These are phyloP conservation scores for Hemileccinum hortonii DNA, from an alignment of 1,284 basidiomycete genomes.

Conservation along the genomic window DNA sequence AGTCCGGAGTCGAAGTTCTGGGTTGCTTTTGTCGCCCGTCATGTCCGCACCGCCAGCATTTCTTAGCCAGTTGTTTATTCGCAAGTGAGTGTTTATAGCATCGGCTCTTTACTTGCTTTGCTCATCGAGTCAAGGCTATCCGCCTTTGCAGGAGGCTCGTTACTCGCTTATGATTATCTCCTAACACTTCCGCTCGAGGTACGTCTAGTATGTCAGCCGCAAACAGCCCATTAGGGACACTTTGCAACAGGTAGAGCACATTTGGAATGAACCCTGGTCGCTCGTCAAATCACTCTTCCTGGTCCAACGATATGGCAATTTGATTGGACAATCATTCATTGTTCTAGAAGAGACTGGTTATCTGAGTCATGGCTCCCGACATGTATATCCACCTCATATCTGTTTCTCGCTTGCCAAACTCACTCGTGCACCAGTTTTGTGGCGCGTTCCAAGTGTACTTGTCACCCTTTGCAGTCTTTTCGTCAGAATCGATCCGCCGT, in stretches of 20 bases:
- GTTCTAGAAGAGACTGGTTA: constrained; percentile 23
- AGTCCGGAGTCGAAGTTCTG: no score
- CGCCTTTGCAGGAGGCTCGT: constrained; percentile 1
- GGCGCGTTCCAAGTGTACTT: constrained; percentile 2
- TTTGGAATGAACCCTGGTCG: constrained; percentile 22
- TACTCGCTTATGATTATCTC: constrained; percentile 7
- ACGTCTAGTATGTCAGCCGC: not conserved
- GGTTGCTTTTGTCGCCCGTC: no score
- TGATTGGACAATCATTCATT: constrained; percentile 23
- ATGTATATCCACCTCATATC: constrained; percentile 6
- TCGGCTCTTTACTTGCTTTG: not conserved
- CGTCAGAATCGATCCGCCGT: not conserved
- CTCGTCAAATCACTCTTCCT: constrained; percentile 24
- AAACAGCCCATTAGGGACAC: not conserved
- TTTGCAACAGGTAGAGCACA: constrained; percentile 11
- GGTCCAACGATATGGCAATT: constrained; percentile 24
- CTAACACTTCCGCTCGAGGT: constrained; percentile 7
- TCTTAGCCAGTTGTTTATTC: not conserved
- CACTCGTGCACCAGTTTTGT: constrained; percentile 20
- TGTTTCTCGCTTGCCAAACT: not conserved
- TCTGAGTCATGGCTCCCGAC: constrained; percentile 13
- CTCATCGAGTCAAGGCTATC: not conserved
- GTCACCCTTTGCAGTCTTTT: constrained; percentile 12
- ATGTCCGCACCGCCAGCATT: not conserved
- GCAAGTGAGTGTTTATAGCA: constrained; percentile 1